phyloP scores from a whole-genome alignment of 768 basidiomycete genomes.

The Mycena rebaudengoi region DNA sequence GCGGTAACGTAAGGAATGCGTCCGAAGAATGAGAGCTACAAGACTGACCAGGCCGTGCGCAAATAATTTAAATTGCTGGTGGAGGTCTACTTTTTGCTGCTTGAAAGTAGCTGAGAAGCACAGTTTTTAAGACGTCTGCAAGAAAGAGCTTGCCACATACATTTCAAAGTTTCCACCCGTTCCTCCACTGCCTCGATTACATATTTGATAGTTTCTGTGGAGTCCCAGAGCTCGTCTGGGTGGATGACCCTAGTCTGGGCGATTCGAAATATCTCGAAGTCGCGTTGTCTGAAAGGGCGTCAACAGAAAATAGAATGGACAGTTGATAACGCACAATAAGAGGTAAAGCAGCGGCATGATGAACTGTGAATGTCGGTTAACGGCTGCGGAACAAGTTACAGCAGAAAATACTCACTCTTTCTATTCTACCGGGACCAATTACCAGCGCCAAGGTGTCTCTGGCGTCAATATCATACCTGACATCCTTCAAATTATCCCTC shows the following conservation, averaged over 20 bases:
- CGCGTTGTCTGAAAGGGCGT: no score
- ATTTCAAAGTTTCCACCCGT: constrained; percentile 34
- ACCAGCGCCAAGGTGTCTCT: constrained; percentile 35
- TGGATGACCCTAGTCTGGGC: constrained; percentile 36
- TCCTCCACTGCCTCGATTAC: constrained; percentile 32
- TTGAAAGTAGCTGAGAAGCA: constrained; percentile 33
- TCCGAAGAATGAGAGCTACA: neutral
- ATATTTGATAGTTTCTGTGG: constrained; percentile 30
- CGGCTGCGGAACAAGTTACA: neutral
- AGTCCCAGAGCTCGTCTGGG: constrained; percentile 35
- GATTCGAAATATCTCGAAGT: constrained; percentile 43
- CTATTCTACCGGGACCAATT: constrained; percentile 42
- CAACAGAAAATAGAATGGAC: no score
- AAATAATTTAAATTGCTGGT: constrained; percentile 33
- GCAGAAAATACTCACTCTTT: constrained; percentile 31
- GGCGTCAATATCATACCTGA: constrained; percentile 40
- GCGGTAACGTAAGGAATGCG: neutral
- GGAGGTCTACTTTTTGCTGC: constrained; percentile 33
- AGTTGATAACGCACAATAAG: no score
- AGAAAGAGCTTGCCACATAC: constrained; percentile 20
- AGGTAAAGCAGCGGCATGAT: constrained; percentile 45
- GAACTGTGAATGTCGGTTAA: constrained; percentile 31
- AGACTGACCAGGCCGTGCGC: constrained; percentile 38
- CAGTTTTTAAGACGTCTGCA: neutral
- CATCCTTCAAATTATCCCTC: constrained; percentile 32